Evolutionary conservation across 2,329 filamentous ascomycete species (phyloP), one percentile per base, ranked within the genome.

Genomic region (Mycosphaerella sp.): DNA sequence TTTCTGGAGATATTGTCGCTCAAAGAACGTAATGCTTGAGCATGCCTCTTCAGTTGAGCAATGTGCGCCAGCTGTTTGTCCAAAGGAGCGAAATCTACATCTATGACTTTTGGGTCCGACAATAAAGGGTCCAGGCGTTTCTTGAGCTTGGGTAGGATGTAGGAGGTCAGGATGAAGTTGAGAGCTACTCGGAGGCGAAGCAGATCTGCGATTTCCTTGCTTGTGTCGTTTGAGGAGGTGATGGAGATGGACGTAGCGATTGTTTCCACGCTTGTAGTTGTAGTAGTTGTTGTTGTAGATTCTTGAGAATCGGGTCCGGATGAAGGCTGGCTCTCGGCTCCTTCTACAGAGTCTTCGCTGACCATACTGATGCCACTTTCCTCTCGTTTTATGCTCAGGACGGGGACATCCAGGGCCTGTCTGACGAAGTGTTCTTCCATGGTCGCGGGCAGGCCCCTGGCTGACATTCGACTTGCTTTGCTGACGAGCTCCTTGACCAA

Each of bases 351-450:
- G 14, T 64, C 56, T n/a, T 63, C 56, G 6, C 52, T 50, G 5
- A 58, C 59, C 49, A 65, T 58, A 53, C 62, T 68, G 9, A 69
- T 49, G 14, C 50, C 68, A 64, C 66, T 75, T 35, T 80, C 74
- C 50, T 82, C 78, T 41, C 81, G 76, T 62, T 78, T 84, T 36
- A 89, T 75, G 28, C 80, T 80, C 60, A 87, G 73, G 39, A 95
- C 74, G 0, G 93, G 91, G 4, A 83, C 79, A 60, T 93, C 86
- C 4, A 98, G 74, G 2, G 79, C 79, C 62, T 85, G 85, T 45
- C 77, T 79, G 7, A 98, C 81, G 60, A 95, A 94, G 37, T 81
- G 84, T 41, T 93, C 86, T 65, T 96, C 91, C 76, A 98, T 79
- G 60, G 85, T 95, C 6, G 74, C 71, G 1, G 93, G 89, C 8